Base-by-base conservation (phyloP, 2,329 filamentous ascomycete species). In the Fusarium palustre region DNA sequence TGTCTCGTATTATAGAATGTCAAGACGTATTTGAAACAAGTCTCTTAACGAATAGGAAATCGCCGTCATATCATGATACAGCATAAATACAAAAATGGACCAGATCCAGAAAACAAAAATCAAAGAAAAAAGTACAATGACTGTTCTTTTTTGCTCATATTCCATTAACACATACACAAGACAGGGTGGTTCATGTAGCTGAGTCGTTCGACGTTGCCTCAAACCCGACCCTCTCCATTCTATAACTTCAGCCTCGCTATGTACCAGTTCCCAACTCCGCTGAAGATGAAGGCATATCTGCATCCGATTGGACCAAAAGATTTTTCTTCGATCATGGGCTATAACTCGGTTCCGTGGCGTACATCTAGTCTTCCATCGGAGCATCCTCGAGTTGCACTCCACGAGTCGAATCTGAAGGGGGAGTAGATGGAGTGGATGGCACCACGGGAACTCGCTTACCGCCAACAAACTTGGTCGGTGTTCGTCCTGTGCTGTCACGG, bases 401-500 rank as follows among this genome's bases (percentile, higher is more conserved):
- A n/a, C 83, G 79, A 22, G 74, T 67, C 15, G 70, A 62, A 30
- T 80, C 78, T 43, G 64, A 59, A n/a, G 78, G 76, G 4, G 78
- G 76, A 5, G 75, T 74, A 28, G 72, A 70, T 28, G 78, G 76
- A 6, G 75, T 74, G 30, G 72, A 70, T 22, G 69, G 69, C 18
- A 66, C 56, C 36, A 69, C 70, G 24, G 78, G 64, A 34, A 80
- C 72, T 42, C 86, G 80, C 61, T 84, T 83, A 36, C 84, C 86
- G 52, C 76, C 87, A 71, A 81, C 88, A 66, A 89, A 81, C 41
- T 78, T 79, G 48, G 77, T 69, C 1, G 74, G 73, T 30, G 73
- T 70, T 68, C 88, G 84, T 46, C 85, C 84, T 20, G 91, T 78
- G 66, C 89, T 92, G 75, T 90, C 88, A 48, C 89, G 86, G 66